Evolutionary conservation across 2,329 filamentous ascomycete species (phyloP).

Genomic region (Talaromyces funiculosus): DNA sequence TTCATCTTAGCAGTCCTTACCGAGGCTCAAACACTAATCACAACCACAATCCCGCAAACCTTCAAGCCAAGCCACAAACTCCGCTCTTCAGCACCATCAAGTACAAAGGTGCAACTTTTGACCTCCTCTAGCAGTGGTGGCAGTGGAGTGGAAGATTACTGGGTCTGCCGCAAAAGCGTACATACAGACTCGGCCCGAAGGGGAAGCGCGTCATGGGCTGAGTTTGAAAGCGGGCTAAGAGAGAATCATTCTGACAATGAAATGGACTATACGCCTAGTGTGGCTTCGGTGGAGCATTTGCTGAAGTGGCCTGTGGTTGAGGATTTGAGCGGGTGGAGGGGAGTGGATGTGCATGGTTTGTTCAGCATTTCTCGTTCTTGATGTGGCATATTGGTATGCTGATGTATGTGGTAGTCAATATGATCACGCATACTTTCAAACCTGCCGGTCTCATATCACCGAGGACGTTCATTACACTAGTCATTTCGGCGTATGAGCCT

Average conservation of each 20-base stretch:
- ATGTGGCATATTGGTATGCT: not conserved
- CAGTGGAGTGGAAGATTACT: constrained; percentile 26
- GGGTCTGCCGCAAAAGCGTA: constrained; percentile 37
- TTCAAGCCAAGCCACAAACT: constrained; percentile 25
- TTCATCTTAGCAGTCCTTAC: constrained; percentile 23
- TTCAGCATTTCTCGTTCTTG: not conserved
- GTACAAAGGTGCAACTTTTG: constrained; percentile 27
- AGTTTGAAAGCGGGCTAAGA: constrained; percentile 34
- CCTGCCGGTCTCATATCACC: constrained; percentile 27
- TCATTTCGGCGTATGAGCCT: constrained; percentile 24
- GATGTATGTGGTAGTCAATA: constrained; percentile 22
- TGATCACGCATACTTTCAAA: constrained; percentile 34
- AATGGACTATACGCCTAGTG: constrained; percentile 37
- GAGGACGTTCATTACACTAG: constrained; percentile 29
- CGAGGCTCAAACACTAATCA: constrained; percentile 26
- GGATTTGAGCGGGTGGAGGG: constrained; percentile 19
- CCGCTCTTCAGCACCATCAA: constrained; percentile 25
- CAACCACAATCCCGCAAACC: constrained; percentile 17
- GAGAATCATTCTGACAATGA: constrained; percentile 37
- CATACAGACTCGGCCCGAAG: constrained; percentile 24
- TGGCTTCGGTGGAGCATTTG: constrained; percentile 25
- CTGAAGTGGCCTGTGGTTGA: constrained; percentile 24
- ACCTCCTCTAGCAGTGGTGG: not conserved
- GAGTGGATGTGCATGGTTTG: constrained; percentile 25
- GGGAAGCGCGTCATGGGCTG: constrained; percentile 34